Conservation (phyloP, 305 asterid genomes). For the Fraxinus sp. region DNA sequence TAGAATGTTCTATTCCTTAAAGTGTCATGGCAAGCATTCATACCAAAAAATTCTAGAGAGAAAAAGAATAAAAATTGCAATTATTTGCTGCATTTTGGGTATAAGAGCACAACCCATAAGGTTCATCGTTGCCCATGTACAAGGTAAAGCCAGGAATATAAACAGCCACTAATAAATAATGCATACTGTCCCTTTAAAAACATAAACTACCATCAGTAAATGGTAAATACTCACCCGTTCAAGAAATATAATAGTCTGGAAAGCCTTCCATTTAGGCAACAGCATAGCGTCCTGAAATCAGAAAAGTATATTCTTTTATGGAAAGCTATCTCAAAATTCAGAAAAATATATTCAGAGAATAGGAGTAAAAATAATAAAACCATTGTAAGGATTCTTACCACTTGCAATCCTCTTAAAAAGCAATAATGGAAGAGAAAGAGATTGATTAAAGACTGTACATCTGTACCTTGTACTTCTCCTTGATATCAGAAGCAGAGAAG, state of each 20-base stretch:
- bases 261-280: constrained; percentile 85
- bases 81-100: neutral
- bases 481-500: constrained; percentile 61
- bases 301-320: constrained; percentile 12
- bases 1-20: neutral
- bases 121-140: neutral
- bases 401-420: neutral
- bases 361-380: neutral
- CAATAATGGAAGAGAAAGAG: constrained; percentile 14
- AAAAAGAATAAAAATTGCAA: neutral
- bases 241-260: constrained; percentile 84
- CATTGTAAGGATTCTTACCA: neutral
- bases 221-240: constrained; percentile 48
- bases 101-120: neutral
- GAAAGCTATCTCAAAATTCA: neutral
- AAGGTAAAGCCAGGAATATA: constrained; percentile 18
- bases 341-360: neutral
- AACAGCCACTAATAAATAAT: neutral
- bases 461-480: constrained; percentile 70
- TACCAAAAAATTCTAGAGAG: neutral
- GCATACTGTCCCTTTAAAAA: constrained; percentile 53
- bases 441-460: constrained; percentile 45
- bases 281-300: constrained; percentile 64
- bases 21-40: neutral
- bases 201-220: constrained; percentile 35